phyloP scores from a whole-genome alignment of 2,329 filamentous ascomycete species.

The Ceratocystis albifundus region DNA sequence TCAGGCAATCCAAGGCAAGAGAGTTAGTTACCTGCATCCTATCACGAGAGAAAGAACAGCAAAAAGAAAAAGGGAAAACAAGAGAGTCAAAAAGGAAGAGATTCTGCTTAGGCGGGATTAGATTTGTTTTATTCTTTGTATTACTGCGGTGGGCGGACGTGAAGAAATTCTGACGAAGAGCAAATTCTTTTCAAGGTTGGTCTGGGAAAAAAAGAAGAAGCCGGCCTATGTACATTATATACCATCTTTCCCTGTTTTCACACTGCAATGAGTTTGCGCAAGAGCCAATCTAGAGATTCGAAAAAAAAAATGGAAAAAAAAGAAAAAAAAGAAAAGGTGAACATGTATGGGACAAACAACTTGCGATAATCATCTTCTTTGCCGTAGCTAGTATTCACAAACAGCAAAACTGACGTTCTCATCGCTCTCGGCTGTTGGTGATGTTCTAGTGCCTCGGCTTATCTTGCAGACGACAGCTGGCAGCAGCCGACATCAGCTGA shows the following conservation, averaged over 20 bases:
- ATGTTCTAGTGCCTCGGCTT: background rate
- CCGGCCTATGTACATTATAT: constrained; percentile 11
- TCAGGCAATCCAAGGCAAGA: background rate
- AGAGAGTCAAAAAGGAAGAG: background rate
- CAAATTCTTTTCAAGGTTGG: constrained; percentile 2
- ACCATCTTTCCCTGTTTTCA: background rate
- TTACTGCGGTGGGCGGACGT: background rate
- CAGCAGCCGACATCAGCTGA: background rate
- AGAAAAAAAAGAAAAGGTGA: too few species aligned
- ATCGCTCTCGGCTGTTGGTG: background rate
- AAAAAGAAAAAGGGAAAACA: background rate
- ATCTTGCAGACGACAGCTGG: background rate
- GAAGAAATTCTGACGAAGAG: background rate
- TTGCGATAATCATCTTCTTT: background rate
- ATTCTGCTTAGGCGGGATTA: background rate
- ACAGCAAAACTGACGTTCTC: background rate
- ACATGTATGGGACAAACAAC: background rate
- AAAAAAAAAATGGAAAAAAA: too few species aligned
- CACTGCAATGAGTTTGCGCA: background rate
- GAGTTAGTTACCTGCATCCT: background rate
- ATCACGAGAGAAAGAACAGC: background rate
- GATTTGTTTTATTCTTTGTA: constrained; percentile 1
- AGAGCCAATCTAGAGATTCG: background rate
- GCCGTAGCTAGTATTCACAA: background rate
- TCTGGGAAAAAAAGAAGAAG: too few species aligned